Conservation (phyloP, 2,329 filamentous ascomycete genomes). For the Ophiocordyceps camponoti-floridani region DNA sequence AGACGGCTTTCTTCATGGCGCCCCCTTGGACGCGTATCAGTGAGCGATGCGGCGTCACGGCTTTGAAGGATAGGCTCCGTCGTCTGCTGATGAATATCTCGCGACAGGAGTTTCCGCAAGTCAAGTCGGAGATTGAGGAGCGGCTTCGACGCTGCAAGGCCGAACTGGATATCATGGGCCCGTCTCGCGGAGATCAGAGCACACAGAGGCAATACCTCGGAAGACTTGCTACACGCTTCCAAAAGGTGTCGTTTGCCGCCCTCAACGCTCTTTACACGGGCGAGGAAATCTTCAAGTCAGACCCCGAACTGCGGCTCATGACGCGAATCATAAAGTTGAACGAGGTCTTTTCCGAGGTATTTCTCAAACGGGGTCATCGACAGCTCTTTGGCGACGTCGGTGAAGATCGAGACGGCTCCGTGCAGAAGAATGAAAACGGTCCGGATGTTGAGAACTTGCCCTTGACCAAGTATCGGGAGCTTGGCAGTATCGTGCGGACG, state of each 20-base stretch:
- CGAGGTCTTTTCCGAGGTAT: conserved; percentile 13
- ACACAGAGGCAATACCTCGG: conserved; percentile 18
- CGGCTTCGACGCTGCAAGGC: conserved; percentile 3
- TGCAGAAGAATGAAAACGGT: neutral
- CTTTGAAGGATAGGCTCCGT: conserved; percentile 16
- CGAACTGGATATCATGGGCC: conserved; percentile 12
- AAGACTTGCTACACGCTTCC: conserved; percentile 13
- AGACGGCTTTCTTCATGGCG: conserved; percentile 18
- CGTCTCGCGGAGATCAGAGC: conserved; percentile 8
- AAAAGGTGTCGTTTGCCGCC: conserved; percentile 9
- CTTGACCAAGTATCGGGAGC: conserved; percentile 1
- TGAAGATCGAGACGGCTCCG: neutral
- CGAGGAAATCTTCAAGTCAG: conserved; percentile 10
- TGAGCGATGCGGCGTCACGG: conserved; percentile 14
- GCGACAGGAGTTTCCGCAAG: conserved; percentile 17
- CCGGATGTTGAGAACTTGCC: neutral
- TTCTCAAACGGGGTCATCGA: conserved; percentile 10
- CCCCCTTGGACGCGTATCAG: conserved; percentile 16
- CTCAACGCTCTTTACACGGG: conserved; percentile 18
- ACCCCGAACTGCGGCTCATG: conserved; percentile 14
- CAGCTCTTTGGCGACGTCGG: conserved; percentile 1
- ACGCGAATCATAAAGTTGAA: conserved; percentile 19
- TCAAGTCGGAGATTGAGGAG: conserved; percentile 12
- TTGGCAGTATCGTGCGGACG: conserved; percentile 1
- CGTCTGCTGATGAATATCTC: conserved; percentile 21